Conservation (phyloP, 2,329 filamentous ascomycete species). For the Madurella mycetomatis region DNA sequence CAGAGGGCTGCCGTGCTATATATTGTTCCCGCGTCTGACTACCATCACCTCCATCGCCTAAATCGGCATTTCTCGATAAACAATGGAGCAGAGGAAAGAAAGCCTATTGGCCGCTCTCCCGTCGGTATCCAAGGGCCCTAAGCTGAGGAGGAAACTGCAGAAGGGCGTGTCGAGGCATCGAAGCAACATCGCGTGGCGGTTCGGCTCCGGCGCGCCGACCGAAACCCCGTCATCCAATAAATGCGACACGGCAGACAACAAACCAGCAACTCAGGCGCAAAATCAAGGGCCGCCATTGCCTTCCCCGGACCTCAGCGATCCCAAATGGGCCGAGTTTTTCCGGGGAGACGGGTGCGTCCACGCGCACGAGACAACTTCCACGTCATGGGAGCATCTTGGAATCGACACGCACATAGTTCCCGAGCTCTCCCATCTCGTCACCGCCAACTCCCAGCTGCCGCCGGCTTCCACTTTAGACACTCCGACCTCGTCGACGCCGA, state of each 20-base stretch:
- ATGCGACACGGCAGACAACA: slow-evolving; percentile 17
- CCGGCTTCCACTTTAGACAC: slow-evolving; percentile 22
- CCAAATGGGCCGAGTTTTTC: slow-evolving; percentile 33
- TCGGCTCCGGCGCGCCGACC: slow-evolving; percentile 16
- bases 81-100: slow-evolving; percentile 25
- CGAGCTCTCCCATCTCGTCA: slow-evolving; percentile 36
- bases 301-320: slow-evolving; percentile 32
- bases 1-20: slow-evolving; percentile 8
- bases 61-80: slow-evolving; percentile 20
- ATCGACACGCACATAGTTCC: slow-evolving; percentile 26
- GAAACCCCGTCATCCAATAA: slow-evolving; percentile 17
- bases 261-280: slow-evolving; percentile 11
- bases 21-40: slow-evolving; percentile 11
- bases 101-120: slow-evolving; percentile 22
- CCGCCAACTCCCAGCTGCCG: slow-evolving; percentile 24
- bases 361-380: slow-evolving; percentile 20
- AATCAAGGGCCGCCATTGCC: slow-evolving; percentile 21
- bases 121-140: slow-evolving; percentile 20
- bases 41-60: slow-evolving; percentile 16
- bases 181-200: slow-evolving; percentile 16
- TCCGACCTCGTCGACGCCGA: slow-evolving; percentile 23
- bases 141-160: slow-evolving; percentile 33
- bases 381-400: slow-evolving; percentile 14
- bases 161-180: slow-evolving; percentile 27
- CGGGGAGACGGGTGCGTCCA: slow-evolving; percentile 26